Evolutionary conservation across 1,139 yeast genomes (phyloP), one percentile per base, ranked within the genome.

Genomic region (Magnusiomyces paraingens): DNA sequence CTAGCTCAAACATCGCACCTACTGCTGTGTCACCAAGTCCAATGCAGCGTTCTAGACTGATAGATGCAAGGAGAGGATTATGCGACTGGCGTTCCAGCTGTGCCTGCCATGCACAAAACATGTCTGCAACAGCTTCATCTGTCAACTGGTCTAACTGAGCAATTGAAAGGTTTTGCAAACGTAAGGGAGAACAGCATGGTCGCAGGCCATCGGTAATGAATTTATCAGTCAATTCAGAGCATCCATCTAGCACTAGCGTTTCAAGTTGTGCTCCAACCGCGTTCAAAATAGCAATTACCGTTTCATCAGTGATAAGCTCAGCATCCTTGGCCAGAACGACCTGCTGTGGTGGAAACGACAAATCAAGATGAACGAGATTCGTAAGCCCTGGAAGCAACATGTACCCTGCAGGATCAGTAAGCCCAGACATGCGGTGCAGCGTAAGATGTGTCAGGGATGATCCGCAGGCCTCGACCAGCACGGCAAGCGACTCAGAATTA

Each of bases 391-490:
- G 84, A 0, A 95, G 83, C 51, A 90, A 67, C 39, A 80, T 69
- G 32, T 83, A 81, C 62, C 84, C 88, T 2, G 83, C 78, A 0
- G 79, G 74, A 50, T 76, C 78, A 50, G 74, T 77, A 40, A 93
- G 68, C 1, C 93, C 93, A 65, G 89, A 95, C 39, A 93, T 69
- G 49, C 93, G 73, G 3, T 86, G 79, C 41, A 93, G 69, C 1
- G 81, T 74, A 40, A 85, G 66, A 1, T 72, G 68, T 42, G 70
- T 72, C 47, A 93, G 68, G 35, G 18, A n/a, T 32, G 74, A 72
- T 0, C 73, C 64, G 64, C 90, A 80, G 56, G 78, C 77, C 55
- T 80, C 86, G 21, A 88, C 73, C 52, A 93, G 65, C 18, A 83
- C 70, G 3, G 81, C 76, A 38, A 90, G 67, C 0, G 91, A 81